Evolutionary conservation across 2,329 filamentous ascomycete genomes (phyloP), one percentile per base, ranked within the genome.

Genomic region (Tolypocladium endophyticum): DNA sequence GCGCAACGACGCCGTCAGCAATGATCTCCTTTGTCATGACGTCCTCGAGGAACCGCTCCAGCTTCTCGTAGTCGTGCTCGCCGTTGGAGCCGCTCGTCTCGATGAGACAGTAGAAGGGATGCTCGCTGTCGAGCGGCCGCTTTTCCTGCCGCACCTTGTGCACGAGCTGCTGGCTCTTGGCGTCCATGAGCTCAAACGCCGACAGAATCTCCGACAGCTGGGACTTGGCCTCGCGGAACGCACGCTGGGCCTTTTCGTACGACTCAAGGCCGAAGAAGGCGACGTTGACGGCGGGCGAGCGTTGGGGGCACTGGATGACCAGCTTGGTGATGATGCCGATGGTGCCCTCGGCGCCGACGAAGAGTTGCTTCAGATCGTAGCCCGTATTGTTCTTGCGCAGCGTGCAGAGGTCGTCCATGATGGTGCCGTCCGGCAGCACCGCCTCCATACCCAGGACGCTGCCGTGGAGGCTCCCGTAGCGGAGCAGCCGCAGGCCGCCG

Each of bases 381-480:
- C 94, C 94, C 2, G 94, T 99, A 78, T 99, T 99, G 81, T 99
- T 97, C 81, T 99, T 99, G 65, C 94, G 86, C 60, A 99, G 80
- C 61, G 84, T 92, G 66, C 85, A 88, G 38, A 99, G 85, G 67
- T 97, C 92, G 67, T 97, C 87, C 54, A 99, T 81, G 66, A 99
- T 83, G 8, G 92, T 97, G 58, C 94, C 94, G 70, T 99, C 90
- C 0, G 94, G 90, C 47, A 99, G 80, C 11, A 99, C 95, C 25
- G 89, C 94, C 77, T 99, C 93, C 57, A 99, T 81, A 33, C 94
- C 94, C 20, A 99, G 81, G 1, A 97, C 91, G 60, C 82, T 97
- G 28, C 94, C 94, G 74, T 99, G 94, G 64, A 99, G 79, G 73
- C 90, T 96, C 57, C 94, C 94, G 73, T 99, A 99, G 52, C 94